Conservation (phyloP, 805 yeast genomes). For the Ogataea wickerhamii region DNA sequence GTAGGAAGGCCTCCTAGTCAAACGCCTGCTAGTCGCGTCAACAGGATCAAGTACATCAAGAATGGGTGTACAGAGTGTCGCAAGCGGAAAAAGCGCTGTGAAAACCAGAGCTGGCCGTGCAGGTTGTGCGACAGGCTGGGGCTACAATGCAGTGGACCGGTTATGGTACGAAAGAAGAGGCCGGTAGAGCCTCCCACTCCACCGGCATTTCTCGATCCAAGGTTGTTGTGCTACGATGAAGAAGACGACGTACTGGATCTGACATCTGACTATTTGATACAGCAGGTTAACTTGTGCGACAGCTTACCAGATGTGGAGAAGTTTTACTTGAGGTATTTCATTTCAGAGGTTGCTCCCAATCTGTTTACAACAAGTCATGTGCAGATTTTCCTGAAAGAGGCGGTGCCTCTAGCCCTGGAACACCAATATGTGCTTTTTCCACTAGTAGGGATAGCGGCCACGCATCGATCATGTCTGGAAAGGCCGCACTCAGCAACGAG, state of each 20-base stretch:
- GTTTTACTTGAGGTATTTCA: slow-evolving; percentile 24
- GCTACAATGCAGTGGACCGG: slow-evolving; percentile 12
- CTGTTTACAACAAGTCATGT: slow-evolving; percentile 27
- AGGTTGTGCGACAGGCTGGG: slow-evolving; percentile 16
- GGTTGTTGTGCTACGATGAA: too few species aligned
- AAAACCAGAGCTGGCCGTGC: slow-evolving; percentile 26
- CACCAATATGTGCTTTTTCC: slow-evolving; percentile 24
- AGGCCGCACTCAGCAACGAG: background rate
- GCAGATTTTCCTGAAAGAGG: slow-evolving; percentile 22
- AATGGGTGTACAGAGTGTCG: slow-evolving; percentile 24
- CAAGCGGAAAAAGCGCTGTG: slow-evolving; percentile 26
- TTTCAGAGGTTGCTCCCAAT: slow-evolving; percentile 24
- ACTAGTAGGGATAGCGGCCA: slow-evolving; percentile 27
- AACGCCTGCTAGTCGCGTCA: slow-evolving; percentile 2
- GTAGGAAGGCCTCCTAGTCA: slow-evolving; percentile 22
- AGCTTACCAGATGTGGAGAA: slow-evolving; percentile 18
- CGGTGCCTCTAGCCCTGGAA: slow-evolving; percentile 24
- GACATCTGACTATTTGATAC: slow-evolving; percentile 1
- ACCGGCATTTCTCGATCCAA: too few species aligned
- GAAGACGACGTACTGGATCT: background rate
- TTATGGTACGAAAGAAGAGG: background rate
- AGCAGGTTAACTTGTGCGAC: slow-evolving; percentile 3
- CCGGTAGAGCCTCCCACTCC: too few species aligned
- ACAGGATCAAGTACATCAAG: slow-evolving; percentile 13
- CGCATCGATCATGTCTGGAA: slow-evolving; percentile 20